Evolutionary conservation across 306 rosid species (phyloP), one percentile per base, ranked within the genome.

Genomic region (Echinosophora koreensis): DNA sequence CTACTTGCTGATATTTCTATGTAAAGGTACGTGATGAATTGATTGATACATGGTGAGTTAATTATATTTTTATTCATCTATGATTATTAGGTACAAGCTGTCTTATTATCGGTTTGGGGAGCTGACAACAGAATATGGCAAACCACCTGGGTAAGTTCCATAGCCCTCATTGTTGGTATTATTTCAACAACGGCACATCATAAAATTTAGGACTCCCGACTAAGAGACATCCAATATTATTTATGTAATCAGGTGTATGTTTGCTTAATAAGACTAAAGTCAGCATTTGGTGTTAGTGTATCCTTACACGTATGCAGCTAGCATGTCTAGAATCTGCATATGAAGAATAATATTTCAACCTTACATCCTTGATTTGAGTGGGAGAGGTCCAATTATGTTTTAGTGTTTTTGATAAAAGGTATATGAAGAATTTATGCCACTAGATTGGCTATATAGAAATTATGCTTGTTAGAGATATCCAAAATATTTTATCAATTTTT

Each of bases 61-160:
- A 68, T 63, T 49, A 39, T 38, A 41, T 71, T 37, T 72, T 57
- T 57, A 8, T 66, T 64, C 15, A 7, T 64, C 59, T 83, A 52
- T 84, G 68, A 50, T 74, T 64, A 34, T 80, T 62, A 96, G 99
- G 99, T 96, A 96, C 87, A 96, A 96, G 84, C 88, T 93, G 76
- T 92, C 87, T 28, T 96, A 96, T 69, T 96, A 96, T 85, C 93
- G 99, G 68, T 96, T 96, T 78, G 99, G 99, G 72, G 99, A 96
- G 90, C 83, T 96, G 82, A 88, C 91, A 12, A 96, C 99, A 30
- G 99, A 96, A 85, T 93, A 96, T 89, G 99, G 99, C 55, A 96
- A 87, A 80, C 99, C 98, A 47, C 90, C 99, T 1, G 99, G 99
- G 99, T 92, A 84, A 86, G 96, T 85, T 75, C 66, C 35, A 2